A percentile compares a stretch with the other conserved stretches of the same genome.
phyloP scores from a whole-genome alignment of 1,284 basidiomycete species.

The Tilletia indica region DNA sequence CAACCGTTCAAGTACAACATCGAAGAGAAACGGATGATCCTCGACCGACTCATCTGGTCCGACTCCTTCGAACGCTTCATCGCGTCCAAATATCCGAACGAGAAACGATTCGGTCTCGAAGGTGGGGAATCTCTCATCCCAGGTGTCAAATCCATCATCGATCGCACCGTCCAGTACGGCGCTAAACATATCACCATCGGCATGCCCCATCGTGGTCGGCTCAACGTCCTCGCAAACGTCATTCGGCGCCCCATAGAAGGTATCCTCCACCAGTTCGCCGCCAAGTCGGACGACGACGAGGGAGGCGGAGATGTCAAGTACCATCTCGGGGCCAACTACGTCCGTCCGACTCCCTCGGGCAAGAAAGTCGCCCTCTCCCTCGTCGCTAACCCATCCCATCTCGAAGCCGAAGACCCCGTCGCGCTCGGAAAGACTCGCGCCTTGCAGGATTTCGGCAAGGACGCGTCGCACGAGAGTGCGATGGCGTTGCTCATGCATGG shows the following conservation, averaged over 20 bases:
- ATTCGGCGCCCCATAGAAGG: conserved; percentile 98
- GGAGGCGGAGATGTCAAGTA: conserved; percentile 98
- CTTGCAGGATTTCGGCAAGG: conserved; percentile 90
- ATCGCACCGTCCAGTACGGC: conserved; percentile 93
- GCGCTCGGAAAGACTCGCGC: conserved; percentile 96
- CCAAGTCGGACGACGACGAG: conserved; percentile 50
- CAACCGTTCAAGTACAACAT: conserved; percentile 97
- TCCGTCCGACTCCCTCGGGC: conserved; percentile 93
- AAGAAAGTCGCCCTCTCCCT: conserved; percentile 97
- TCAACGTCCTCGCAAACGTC: conserved; percentile 97
- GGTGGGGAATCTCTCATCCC: conserved; percentile 97
- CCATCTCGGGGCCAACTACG: conserved; percentile 96
- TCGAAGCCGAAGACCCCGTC: conserved; percentile 95
- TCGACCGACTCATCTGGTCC: conserved; percentile 98
- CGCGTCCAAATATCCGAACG: conserved; percentile 96
- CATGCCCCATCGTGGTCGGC: conserved; percentile 98
- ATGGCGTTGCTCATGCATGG: conserved; percentile 96
- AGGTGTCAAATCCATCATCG: conserved; percentile 98
- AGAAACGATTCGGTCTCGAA: conserved; percentile 98
- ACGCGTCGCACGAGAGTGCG: conserved; percentile 62
- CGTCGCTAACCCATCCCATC: conserved; percentile 96
- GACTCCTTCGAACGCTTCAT: conserved; percentile 99
- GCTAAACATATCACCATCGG: conserved; percentile 95
- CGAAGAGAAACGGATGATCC: conserved; percentile 98
- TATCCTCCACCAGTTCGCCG: conserved; percentile 95